These are phyloP conservation scores for Diutina siamensis DNA, from an alignment of 1,139 yeast species.

Conservation along the genomic window DNA sequence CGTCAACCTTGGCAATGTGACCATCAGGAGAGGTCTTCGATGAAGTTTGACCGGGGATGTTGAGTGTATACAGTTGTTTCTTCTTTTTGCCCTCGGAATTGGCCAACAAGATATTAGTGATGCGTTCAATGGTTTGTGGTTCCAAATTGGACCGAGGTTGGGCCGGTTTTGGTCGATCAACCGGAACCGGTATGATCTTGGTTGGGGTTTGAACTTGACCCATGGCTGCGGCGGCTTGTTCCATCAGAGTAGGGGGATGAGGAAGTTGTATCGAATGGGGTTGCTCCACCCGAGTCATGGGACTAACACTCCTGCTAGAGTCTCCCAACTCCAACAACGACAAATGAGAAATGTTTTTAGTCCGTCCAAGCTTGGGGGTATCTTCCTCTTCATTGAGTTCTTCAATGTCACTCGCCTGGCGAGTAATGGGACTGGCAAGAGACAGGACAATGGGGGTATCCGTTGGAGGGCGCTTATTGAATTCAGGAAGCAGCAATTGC, in stretches of 20 bases:
- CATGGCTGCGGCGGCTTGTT: background rate
- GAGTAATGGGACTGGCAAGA: constrained; percentile 38
- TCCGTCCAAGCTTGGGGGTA: constrained; percentile 11
- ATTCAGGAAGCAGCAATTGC: constrained; percentile 34
- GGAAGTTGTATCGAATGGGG: background rate
- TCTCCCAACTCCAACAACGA: constrained; percentile 23
- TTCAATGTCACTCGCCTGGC: constrained; percentile 16
- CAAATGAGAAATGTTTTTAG: constrained; percentile 33
- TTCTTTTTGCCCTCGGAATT: background rate
- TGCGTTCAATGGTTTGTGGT: constrained; percentile 2
- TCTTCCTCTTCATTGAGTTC: constrained; percentile 12
- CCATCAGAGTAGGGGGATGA: constrained; percentile 4
- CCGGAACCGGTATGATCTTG: constrained; percentile 1
- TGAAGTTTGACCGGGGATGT: constrained; percentile 86
- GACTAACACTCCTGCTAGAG: constrained; percentile 6
- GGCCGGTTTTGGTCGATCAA: constrained; percentile 1
- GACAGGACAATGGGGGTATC: constrained; percentile 60
- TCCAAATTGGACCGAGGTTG: constrained; percentile 1
- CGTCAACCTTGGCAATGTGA: constrained; percentile 56
- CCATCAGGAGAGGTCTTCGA: constrained; percentile 81
- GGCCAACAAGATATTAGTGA: constrained; percentile 1
- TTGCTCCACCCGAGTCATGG: background rate
- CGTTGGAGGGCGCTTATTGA: constrained; percentile 57
- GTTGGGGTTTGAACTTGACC: background rate
- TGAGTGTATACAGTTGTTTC: constrained; percentile 61